Conservation (phyloP, 345 rosid genomes). For the Streptanthus diversifolius region DNA sequence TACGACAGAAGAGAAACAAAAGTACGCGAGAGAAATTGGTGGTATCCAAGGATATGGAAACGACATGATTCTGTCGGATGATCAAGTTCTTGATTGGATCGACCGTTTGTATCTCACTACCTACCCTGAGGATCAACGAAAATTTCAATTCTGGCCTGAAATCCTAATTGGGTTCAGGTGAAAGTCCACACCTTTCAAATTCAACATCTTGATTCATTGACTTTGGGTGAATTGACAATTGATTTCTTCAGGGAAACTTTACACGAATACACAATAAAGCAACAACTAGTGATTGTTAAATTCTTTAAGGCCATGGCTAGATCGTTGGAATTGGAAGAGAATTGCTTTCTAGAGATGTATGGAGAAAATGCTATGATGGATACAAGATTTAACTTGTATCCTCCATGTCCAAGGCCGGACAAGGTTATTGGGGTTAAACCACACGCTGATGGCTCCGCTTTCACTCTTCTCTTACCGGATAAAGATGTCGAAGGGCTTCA, state of each 20-base stretch:
- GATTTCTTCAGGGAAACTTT: conserved; percentile 34
- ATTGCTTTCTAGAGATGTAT: conserved; percentile 42
- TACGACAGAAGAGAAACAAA: conserved; percentile 52
- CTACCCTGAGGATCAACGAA: conserved; percentile 43
- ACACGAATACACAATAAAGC: conserved; percentile 36
- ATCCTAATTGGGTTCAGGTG: conserved; percentile 55
- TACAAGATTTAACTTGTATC: conserved; percentile 58
- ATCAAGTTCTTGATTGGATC: conserved; percentile 70
- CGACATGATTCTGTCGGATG: conserved; percentile 56
- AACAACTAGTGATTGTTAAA: conserved; percentile 12
- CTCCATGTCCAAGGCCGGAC: conserved; percentile 59
- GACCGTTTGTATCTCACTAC: conserved; percentile 53
- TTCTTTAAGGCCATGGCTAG: conserved; percentile 52
- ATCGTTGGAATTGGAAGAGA: conserved; percentile 47
- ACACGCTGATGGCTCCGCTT: conserved; percentile 58
- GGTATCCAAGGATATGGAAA: conserved; percentile 68
- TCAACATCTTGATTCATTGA: neutral
- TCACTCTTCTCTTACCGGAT: conserved; percentile 54
- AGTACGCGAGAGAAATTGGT: conserved; percentile 46
- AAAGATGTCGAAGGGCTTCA: conserved; percentile 54
- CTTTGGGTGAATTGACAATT: neutral
- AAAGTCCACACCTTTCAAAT: neutral
- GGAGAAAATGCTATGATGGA: conserved; percentile 38
- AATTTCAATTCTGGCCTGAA: conserved; percentile 57
- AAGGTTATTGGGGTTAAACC: conserved; percentile 49